phyloP scores from a whole-genome alignment of 2,329 filamentous ascomycete genomes.

The Grosmannia clavigera region DNA sequence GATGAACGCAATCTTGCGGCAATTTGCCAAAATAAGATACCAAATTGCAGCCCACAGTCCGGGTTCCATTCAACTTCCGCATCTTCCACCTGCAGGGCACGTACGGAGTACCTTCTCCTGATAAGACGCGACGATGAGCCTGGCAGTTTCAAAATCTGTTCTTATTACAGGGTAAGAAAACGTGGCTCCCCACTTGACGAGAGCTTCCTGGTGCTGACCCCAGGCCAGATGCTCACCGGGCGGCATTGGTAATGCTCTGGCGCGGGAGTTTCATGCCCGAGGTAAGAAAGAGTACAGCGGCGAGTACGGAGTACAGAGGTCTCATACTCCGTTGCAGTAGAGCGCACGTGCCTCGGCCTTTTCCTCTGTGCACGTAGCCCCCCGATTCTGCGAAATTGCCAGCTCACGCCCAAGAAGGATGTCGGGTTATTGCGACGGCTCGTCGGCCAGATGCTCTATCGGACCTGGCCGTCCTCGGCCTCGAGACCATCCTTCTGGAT shows the following conservation, averaged over 20 bases:
- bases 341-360: no score
- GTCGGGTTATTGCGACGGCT: constrained; percentile 27
- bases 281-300: constrained; percentile 7
- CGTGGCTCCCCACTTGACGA: neutral
- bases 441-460: constrained; percentile 22
- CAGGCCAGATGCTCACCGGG: constrained; percentile 16
- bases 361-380: no score
- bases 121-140: neutral
- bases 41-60: neutral
- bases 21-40: neutral
- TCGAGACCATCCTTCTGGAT: constrained; percentile 18
- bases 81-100: neutral
- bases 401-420: constrained; percentile 15
- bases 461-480: constrained; percentile 14
- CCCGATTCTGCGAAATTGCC: no score
- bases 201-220: neutral
- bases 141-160: neutral
- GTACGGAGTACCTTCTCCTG: neutral
- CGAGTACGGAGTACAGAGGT: no score
- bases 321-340: no score
- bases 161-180: neutral
- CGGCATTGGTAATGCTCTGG: constrained; percentile 20
- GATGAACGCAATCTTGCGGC: neutral
- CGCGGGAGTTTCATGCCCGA: constrained; percentile 17
- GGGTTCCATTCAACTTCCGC: neutral